Base-by-base conservation (phyloP, 805 yeast genomes). In the Ogataea sp. region DNA sequence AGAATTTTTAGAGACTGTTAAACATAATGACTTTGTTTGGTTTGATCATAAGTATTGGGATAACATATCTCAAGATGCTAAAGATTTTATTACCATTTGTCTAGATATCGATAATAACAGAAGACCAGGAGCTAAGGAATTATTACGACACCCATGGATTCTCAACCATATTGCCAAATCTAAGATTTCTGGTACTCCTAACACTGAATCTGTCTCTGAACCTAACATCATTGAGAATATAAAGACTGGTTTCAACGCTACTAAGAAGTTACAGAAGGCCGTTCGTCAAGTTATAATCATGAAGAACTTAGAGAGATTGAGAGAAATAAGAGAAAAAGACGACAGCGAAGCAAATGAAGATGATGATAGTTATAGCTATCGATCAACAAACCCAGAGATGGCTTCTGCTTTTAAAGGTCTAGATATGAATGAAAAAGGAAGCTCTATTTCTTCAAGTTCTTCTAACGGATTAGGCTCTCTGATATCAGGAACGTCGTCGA, bases 21-120 rank as follows among this genome's bases (percentile, higher is more conserved):
- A 73, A 50, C 79, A 80, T 34, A 78, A 78, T 44, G 71, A 71
- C 39, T 85, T 86, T 6, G 88, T 90, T n/a, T 71, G 78, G 4
- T 90, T 90, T 67, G 95, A 88, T 56, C 75, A 77, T 23, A 83
- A 79, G 45, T 87, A 88, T 65, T 93, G 97, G 97, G 70, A 70
- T 42, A 73, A 76, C 40, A 81, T 93, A 17, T 77, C 89, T 15
- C 65, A 67, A 32, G 86, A 78, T 37, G 96, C 96, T 6, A 77
- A 84, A 46, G 62, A 74, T 21, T 85, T 89, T 48, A 83, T 88
- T 36, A 59, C 73, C 43, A 64, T 70, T 48, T 80, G 87, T 42
- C 65, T 88, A 39, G 77, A 75, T 37, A 65, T 75, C 28, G 69
- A 82, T 48, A 87, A 86, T 2, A 61, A 56, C 1, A 59, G 65